These are phyloP conservation scores for Russula emetica DNA, from an alignment of 768 basidiomycete species.

Conservation along the genomic window DNA sequence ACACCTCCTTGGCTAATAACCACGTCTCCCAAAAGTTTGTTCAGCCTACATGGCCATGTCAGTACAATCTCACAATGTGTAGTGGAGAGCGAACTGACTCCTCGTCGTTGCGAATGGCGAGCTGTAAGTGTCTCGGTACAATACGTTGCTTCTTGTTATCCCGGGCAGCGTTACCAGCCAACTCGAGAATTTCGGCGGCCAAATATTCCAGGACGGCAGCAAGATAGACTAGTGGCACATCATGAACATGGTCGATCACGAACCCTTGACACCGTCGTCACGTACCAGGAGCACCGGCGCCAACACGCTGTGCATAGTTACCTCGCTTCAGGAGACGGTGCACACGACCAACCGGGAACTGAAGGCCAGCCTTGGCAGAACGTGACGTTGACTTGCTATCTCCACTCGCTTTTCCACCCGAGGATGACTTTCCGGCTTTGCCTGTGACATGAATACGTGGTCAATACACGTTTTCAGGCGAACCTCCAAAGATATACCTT, in stretches of 20 bases:
- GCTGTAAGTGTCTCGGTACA: constrained; percentile 88
- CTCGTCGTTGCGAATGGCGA: constrained; percentile 86
- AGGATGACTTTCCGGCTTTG: constrained; percentile 42
- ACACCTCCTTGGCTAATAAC: constrained; percentile 92
- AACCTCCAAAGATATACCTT: constrained; percentile 12
- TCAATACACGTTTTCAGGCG: neutral
- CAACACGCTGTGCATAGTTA: constrained; percentile 82
- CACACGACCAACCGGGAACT: constrained; percentile 90
- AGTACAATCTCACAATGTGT: constrained; percentile 31
- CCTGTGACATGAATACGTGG: constrained; percentile 29
- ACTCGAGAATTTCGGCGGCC: constrained; percentile 88
- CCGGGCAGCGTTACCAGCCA: constrained; percentile 84
- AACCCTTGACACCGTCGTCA: constrained; percentile 18
- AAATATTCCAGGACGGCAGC: constrained; percentile 90
- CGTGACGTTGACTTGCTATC: constrained; percentile 59
- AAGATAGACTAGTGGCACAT: constrained; percentile 60
- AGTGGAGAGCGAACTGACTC: neutral
- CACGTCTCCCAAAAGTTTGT: constrained; percentile 78
- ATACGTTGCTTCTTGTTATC: constrained; percentile 96
- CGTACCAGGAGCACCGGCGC: constrained; percentile 78
- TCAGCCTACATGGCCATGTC: constrained; percentile 49
- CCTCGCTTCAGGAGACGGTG: constrained; percentile 84
- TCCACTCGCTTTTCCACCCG: constrained; percentile 39
- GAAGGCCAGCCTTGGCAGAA: constrained; percentile 70
- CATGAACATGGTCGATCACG: neutral